Percentiles rank a stretch among this genome's conserved stretches.
Conservation (phyloP, 2,329 filamentous ascomycete genomes). For the Exophiala lecanii-corni region DNA sequence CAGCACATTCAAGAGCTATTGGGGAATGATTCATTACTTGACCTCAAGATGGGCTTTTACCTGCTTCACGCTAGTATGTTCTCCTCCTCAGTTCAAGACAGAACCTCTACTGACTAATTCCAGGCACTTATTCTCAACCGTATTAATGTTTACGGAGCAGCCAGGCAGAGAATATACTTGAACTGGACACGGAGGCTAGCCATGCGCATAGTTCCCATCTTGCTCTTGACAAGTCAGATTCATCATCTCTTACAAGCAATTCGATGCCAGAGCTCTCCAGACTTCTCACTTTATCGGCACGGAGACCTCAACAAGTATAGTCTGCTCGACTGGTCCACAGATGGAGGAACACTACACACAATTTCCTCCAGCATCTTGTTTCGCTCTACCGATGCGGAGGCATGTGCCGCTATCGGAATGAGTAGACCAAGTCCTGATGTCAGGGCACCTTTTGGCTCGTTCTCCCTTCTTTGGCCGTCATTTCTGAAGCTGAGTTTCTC, state of each 20-base stretch:
- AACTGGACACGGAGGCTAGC: constrained; percentile 67
- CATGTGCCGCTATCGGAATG: constrained; percentile 74
- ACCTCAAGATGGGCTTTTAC: constrained; percentile 89
- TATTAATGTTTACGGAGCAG: constrained; percentile 89
- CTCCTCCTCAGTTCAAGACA: not conserved
- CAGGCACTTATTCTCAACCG: constrained; percentile 81
- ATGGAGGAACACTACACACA: constrained; percentile 65
- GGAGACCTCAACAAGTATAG: constrained; percentile 61
- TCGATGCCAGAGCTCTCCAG: constrained; percentile 80
- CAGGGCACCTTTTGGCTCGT: constrained; percentile 66
- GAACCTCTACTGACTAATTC: constrained; percentile 1
- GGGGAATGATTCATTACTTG: constrained; percentile 83
- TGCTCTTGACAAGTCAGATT: constrained; percentile 65
- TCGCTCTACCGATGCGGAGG: constrained; percentile 67
- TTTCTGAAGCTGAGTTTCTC: constrained; percentile 58
- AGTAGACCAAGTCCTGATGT: constrained; percentile 48
- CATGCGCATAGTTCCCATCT: constrained; percentile 66
- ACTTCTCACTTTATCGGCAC: constrained; percentile 67
- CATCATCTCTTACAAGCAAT: constrained; percentile 72
- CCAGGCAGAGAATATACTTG: constrained; percentile 71
- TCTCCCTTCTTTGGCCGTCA: constrained; percentile 58
- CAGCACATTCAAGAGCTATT: constrained; percentile 60
- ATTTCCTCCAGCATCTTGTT: constrained; percentile 68
- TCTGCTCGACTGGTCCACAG: constrained; percentile 64
- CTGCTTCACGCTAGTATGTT: constrained; percentile 68